Evolutionary conservation across 805 yeast genomes (phyloP).

Genomic region (Yamadazyma endophytica): DNA sequence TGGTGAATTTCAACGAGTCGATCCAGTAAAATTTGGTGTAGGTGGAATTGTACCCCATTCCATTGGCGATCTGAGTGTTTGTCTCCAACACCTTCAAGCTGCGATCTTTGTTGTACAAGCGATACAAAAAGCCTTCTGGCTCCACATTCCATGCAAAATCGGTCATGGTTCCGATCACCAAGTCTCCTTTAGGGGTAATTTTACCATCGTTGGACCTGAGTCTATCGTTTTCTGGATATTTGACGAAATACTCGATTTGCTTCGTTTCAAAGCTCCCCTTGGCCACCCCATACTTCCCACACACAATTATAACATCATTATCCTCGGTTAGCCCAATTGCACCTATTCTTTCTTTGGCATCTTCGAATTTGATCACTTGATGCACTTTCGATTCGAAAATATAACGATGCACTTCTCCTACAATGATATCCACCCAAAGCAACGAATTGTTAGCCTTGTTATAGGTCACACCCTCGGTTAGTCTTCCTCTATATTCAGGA

Average conservation of each 20-base stretch:
- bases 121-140: constrained; percentile 48
- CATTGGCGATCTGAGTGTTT: constrained; percentile 61
- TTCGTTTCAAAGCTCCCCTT: constrained; percentile 39
- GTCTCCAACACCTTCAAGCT: constrained; percentile 26
- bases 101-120: constrained; percentile 28
- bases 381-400: constrained; percentile 20
- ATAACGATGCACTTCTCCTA: constrained; percentile 37
- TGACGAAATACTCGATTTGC: constrained; percentile 36
- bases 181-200: constrained; percentile 69
- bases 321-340: constrained; percentile 65
- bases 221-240: constrained; percentile 27
- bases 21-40: constrained; percentile 35
- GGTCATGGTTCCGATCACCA: constrained; percentile 81
- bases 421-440: constrained; percentile 43
- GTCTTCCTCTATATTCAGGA: constrained; percentile 38
- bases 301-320: constrained; percentile 52
- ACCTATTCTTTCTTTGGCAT: constrained; percentile 50
- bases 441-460: constrained; percentile 50
- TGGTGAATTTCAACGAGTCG: constrained; percentile 30
- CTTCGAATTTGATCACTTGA: constrained; percentile 33
- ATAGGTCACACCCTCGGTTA: constrained; percentile 67
- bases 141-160: constrained; percentile 33
- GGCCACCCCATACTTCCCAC: constrained; percentile 64
- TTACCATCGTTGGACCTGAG: constrained; percentile 75
- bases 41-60: constrained; percentile 38